phyloP scores from a whole-genome alignment of 1,139 yeast genomes.

The Kodamaea ohmeri region DNA sequence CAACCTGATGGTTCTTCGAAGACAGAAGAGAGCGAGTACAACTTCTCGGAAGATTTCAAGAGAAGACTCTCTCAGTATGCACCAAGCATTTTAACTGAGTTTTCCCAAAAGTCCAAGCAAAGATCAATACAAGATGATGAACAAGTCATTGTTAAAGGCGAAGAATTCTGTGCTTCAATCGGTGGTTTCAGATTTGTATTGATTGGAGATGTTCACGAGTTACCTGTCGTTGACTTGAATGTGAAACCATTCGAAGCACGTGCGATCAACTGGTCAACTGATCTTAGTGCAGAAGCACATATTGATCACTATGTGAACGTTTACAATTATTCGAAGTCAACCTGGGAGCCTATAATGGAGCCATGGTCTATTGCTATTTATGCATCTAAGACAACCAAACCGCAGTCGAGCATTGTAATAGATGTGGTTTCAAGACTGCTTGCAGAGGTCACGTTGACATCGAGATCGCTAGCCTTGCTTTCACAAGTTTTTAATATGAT shows the following conservation, averaged over 20 bases:
- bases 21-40: constrained; percentile 26
- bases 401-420: constrained; percentile 48
- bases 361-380: constrained; percentile 83
- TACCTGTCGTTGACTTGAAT: constrained; percentile 83
- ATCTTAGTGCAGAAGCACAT: constrained; percentile 67
- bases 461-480: constrained; percentile 75
- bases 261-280: constrained; percentile 90
- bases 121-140: constrained; percentile 6
- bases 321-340: constrained; percentile 85
- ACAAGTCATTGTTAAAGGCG: constrained; percentile 57
- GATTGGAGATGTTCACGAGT: constrained; percentile 91
- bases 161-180: constrained; percentile 63
- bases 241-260: constrained; percentile 68
- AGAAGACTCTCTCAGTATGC: constrained; percentile 60
- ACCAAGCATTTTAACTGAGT: constrained; percentile 55
- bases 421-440: constrained; percentile 71
- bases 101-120: constrained; percentile 24
- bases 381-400: constrained; percentile 48
- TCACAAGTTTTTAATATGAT: constrained; percentile 65
- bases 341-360: constrained; percentile 95
- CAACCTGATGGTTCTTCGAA: constrained; percentile 19
- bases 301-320: constrained; percentile 73
- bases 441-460: constrained; percentile 79
- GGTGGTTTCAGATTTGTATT: constrained; percentile 85
- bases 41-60: constrained; percentile 61